phyloP scores from a whole-genome alignment of 1,139 yeast species.

The Taphrina betulina region DNA sequence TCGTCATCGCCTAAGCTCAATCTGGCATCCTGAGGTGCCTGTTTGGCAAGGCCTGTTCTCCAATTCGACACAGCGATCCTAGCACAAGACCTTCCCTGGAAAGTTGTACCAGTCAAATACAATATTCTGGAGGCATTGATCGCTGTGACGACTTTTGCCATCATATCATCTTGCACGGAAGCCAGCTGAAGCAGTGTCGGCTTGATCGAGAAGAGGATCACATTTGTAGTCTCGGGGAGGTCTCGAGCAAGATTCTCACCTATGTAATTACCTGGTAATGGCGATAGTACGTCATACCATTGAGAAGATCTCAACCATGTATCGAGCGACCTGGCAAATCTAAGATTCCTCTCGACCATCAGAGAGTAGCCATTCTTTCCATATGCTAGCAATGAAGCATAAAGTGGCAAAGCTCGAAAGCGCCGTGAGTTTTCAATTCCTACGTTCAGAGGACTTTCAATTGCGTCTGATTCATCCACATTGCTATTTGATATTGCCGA shows the following conservation, averaged over 20 bases:
- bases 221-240: slow-evolving; percentile 2
- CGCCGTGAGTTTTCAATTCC: slow-evolving; percentile 20
- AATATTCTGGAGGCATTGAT: background rate
- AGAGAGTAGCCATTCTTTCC: slow-evolving; percentile 8
- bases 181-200: background rate
- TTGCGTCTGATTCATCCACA: background rate
- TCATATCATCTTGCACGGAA: background rate
- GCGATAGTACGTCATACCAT: slow-evolving; percentile 4
- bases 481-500: background rate
- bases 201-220: background rate
- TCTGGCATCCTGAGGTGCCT: too few species aligned
- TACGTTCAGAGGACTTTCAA: slow-evolving; percentile 12
- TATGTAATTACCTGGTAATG: background rate
- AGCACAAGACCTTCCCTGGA: slow-evolving; percentile 10
- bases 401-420: slow-evolving; percentile 15
- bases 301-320: background rate
- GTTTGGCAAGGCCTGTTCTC: slow-evolving; percentile 17
- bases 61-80: slow-evolving; percentile 19
- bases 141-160: slow-evolving; percentile 1
- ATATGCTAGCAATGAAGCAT: slow-evolving; percentile 15
- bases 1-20: too few species aligned
- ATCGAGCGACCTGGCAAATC: slow-evolving; percentile 6
- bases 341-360: slow-evolving; percentile 4
- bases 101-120: slow-evolving; percentile 6
- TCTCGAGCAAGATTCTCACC: slow-evolving; percentile 1